Evolutionary conservation across 2,329 filamentous ascomycete genomes (phyloP), one percentile per base, ranked within the genome.

Genomic region (Diplocarpon mali): DNA sequence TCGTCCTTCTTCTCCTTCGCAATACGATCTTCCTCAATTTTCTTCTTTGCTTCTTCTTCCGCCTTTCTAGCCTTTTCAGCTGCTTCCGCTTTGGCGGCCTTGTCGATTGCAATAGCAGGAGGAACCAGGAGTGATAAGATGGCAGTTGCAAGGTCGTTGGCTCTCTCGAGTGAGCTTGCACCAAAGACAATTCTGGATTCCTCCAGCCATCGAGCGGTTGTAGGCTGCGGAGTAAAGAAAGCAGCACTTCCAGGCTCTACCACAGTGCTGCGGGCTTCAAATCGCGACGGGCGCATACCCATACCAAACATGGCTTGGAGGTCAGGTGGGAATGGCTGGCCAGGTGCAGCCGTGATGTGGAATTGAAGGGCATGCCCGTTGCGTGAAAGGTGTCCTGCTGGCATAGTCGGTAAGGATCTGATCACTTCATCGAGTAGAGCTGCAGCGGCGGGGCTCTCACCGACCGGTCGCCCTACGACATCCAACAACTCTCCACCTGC

Each of bases 171-270:
- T 42, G 81, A 75, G 39, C 67, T 71, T 16, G 70, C 65, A 20
- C 85, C 84, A 63, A 92, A 96, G 0, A 96, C 72, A 62, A 98
- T 80, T 51, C 83, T 80, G 8, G 88, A 82, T 63, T 96, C 93
- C 59, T 95, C 87, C 59, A 85, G 78, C 82, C 93, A 98, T 49
- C 92, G 81, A 42, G 75, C 72, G 44, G 74, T 69, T 1, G 92
- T 96, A 8, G 76, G 71, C 31, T 78, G 76, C 8, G 86, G 72
- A 15, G 72, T 68, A 62, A 96, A 96, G 35, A 55, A 58, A 5
- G 55, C 50, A 35, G 55, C 53, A 42, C 46, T 54, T 43, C 56
- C 58, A 31, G 62, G 61, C 38, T 65, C 60, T 20, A 47, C 44
- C n/a, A 48, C 40, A 14, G 57, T 52, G 13, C 55, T 46, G 46